These are phyloP conservation scores for Cardiospermum halicacabum DNA, from an alignment of 345 rosid species.

Conservation along the genomic window DNA sequence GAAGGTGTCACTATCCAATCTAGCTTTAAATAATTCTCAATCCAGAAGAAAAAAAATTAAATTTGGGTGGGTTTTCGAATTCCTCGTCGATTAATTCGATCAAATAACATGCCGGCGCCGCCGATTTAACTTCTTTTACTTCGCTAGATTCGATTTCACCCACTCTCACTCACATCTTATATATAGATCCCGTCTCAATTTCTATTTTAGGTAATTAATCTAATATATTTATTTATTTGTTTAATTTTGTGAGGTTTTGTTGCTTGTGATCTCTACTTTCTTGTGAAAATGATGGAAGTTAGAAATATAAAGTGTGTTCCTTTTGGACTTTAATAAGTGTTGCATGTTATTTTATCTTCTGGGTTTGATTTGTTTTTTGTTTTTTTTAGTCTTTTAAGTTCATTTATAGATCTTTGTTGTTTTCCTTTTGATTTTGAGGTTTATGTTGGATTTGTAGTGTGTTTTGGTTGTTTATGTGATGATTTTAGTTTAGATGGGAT, in stretches of 20 bases:
- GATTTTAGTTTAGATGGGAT: neutral
- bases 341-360: neutral
- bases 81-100: slow-evolving; percentile 35
- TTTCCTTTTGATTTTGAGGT: neutral
- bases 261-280: slow-evolving; percentile 11
- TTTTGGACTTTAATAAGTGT: neutral
- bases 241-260: neutral
- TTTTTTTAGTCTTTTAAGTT: neutral
- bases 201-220: slow-evolving; percentile 32
- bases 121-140: slow-evolving; percentile 26
- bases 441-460: neutral
- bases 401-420: neutral
- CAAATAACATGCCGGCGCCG: slow-evolving; percentile 42
- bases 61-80: slow-evolving; percentile 12
- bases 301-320: neutral
- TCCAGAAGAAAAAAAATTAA: slow-evolving; percentile 8
- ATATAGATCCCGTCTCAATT: slow-evolving; percentile 31
- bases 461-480: neutral
- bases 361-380: neutral
- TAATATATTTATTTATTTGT: neutral
- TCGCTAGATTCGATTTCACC: slow-evolving; percentile 8
- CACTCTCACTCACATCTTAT: too few species aligned
- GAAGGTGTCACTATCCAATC: slow-evolving; percentile 35
- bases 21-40: slow-evolving; percentile 30
- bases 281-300: slow-evolving; percentile 18